Percentiles rank a stretch among this genome's conserved stretches.
Conservation (phyloP, 2,329 filamentous ascomycete species). For the Dendryphion nanum region DNA sequence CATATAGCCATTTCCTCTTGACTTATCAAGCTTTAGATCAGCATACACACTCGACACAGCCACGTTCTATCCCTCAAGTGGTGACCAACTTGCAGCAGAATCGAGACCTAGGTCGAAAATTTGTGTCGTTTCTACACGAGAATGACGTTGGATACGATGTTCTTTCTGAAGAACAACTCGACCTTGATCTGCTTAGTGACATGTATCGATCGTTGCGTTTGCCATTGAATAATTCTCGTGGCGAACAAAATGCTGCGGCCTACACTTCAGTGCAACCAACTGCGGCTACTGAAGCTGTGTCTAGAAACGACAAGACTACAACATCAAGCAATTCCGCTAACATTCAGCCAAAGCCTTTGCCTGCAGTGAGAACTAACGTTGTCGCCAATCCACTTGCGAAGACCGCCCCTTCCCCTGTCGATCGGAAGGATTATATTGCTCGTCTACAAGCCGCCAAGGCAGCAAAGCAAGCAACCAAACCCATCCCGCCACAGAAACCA, state of each 20-base stretch:
- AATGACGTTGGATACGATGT: constrained; percentile 72
- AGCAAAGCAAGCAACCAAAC: constrained; percentile 47
- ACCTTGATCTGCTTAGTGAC: constrained; percentile 23
- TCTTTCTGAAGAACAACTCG: constrained; percentile 46
- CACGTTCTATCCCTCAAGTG: no score
- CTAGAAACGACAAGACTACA: no score
- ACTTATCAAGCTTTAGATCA: no score
- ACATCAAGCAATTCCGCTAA: no score
- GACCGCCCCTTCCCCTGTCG: constrained; percentile 41
- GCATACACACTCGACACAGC: no score
- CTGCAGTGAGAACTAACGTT: constrained; percentile 22
- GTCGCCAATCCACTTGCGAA: constrained; percentile 9
- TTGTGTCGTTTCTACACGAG: constrained; percentile 40
- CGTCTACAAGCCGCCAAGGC: constrained; percentile 72
- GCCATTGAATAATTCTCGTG: no score
- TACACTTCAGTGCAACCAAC: neutral
- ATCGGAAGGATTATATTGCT: constrained; percentile 75
- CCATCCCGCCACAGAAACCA: constrained; percentile 20
- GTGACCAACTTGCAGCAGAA: no score
- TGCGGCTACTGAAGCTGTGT: neutral
- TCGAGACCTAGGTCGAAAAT: no score
- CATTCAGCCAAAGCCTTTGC: constrained; percentile 10
- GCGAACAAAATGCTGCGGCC: neutral
- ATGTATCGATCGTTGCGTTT: constrained; percentile 24
- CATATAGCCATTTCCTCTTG: no score